phyloP scores from a whole-genome alignment of 2,329 filamentous ascomycete genomes.

The Fulvia fulva region DNA sequence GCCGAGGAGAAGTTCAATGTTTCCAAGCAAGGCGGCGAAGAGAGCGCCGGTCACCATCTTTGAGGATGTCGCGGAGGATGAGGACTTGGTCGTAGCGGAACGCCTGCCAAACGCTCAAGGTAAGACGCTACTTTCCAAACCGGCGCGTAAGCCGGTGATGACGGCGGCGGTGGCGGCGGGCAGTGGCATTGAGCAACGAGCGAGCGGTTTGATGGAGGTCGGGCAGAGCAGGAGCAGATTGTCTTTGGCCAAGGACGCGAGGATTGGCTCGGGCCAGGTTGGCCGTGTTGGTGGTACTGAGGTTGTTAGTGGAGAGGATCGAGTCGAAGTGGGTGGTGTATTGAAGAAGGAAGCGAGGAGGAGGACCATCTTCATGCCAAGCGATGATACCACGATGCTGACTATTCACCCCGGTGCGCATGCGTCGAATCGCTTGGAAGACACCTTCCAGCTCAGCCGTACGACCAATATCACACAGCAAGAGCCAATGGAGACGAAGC shows the following conservation, averaged over 20 bases:
- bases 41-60: slow-evolving; percentile 29
- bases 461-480: slow-evolving; percentile 11
- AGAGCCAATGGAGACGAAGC: not conserved
- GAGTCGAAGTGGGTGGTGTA: not conserved
- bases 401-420: slow-evolving; percentile 49
- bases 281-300: not conserved
- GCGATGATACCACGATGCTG: slow-evolving; percentile 48
- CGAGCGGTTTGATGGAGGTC: not conserved
- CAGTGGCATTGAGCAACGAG: not conserved
- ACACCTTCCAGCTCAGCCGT: slow-evolving; percentile 25
- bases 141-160: slow-evolving; percentile 21
- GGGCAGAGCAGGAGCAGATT: slow-evolving; percentile 9
- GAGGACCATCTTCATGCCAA: slow-evolving; percentile 50
- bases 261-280: not conserved
- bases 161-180: not conserved
- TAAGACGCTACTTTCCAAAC: slow-evolving; percentile 27
- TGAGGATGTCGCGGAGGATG: slow-evolving; percentile 32
- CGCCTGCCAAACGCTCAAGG: slow-evolving; percentile 5
- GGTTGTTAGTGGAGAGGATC: not conserved
- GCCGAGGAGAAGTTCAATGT: slow-evolving; percentile 23
- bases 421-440: slow-evolving; percentile 29
- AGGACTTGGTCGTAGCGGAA: slow-evolving; percentile 17
- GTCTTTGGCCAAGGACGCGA: not conserved
- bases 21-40: slow-evolving; percentile 20
- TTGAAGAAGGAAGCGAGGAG: slow-evolving; percentile 37